These are phyloP conservation scores for Boehmeria nivea DNA, from an alignment of 306 rosid species.

Conservation along the genomic window DNA sequence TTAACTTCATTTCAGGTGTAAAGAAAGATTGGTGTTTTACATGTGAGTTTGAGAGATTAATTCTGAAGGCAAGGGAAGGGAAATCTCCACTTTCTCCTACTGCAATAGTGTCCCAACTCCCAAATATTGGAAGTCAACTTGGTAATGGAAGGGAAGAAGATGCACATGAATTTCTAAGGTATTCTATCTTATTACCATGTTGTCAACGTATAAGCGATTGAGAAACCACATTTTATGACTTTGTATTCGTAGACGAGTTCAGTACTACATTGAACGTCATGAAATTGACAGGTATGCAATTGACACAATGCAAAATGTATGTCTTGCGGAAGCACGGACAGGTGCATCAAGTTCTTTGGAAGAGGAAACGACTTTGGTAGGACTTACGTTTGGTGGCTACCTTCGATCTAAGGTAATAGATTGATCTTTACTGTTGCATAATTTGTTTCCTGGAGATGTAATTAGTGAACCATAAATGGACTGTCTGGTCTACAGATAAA, in stretches of 20 bases:
- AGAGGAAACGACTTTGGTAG: slow-evolving; percentile 78
- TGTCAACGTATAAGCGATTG: slow-evolving; percentile 2
- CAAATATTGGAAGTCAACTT: slow-evolving; percentile 74
- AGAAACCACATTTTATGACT: slow-evolving; percentile 11
- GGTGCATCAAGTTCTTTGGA: slow-evolving; percentile 43
- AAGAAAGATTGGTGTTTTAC: slow-evolving; percentile 74
- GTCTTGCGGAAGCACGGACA: slow-evolving; percentile 64
- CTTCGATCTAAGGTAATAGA: slow-evolving; percentile 75
- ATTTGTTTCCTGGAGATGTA: too few species aligned
- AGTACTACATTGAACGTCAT: slow-evolving; percentile 2
- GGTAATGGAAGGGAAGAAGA: slow-evolving; percentile 94
- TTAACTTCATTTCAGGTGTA: slow-evolving; percentile 38
- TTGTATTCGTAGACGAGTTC: not conserved
- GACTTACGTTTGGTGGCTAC: slow-evolving; percentile 92
- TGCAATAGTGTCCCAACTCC: slow-evolving; percentile 67
- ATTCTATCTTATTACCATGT: slow-evolving; percentile 9
- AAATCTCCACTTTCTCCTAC: slow-evolving; percentile 69
- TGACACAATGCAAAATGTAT: slow-evolving; percentile 83
- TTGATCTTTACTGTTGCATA: not conserved
- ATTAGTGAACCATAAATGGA: not conserved
- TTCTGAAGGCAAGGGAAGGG: slow-evolving; percentile 61
- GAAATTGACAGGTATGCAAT: slow-evolving; percentile 56
- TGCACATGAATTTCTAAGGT: slow-evolving; percentile 96
- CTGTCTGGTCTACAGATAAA: slow-evolving; percentile 57
- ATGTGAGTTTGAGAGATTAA: slow-evolving; percentile 80